Base-by-base conservation (phyloP, 129 eudicot genomes). In the Chrysanthemum seticuspe region DNA sequence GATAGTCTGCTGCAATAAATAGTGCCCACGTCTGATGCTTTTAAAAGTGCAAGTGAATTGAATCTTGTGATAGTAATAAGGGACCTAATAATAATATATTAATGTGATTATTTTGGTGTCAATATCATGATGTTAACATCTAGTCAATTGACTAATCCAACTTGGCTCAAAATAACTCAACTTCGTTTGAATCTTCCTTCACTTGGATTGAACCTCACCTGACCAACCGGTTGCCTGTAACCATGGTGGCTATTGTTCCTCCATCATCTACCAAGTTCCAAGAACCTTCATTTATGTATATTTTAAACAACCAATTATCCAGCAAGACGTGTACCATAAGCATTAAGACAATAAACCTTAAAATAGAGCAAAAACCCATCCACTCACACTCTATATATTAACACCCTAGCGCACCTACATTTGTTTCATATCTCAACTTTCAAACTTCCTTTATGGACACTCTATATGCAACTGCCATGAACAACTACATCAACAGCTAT, bases 181-280 rank as follows among this genome's bases (percentile, higher is more conserved):
- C 62, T 59, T 59, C 80, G 74, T 55, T 65, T 78, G 82, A 78
- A 78, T 65, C 78, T 78, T 78, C 82, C 62, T 64, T 14, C 52
- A 67, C 50, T 36, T 13, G 34, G 27, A 10, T 51, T 59, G 34
- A 50, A 34, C 53, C 65, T 65, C 77, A 78, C 82, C 78, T 73
- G 78, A 47, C 78, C 82, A 72, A 12, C 82, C 78, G 73, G 82
- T 78, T 9, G 15, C 78, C 78, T 63, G 75, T 76, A 3, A 76
- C 34, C 5, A 31, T 25, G 62, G 73, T 72, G 73, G 78, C 68
- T 78, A 65, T 13, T 61, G 14, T 53, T 44, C 73, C 23, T 25
- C 45, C 47, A 5, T 55, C 73, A 45, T 4, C 21, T 14, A 12
- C 14, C 70, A 18, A 25, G 15, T 77, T 61, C 81, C 13, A 44